Evolutionary conservation across 1,284 basidiomycete species (phyloP), one percentile per base, ranked within the genome.

Genomic region (Coniferiporia weirii): DNA sequence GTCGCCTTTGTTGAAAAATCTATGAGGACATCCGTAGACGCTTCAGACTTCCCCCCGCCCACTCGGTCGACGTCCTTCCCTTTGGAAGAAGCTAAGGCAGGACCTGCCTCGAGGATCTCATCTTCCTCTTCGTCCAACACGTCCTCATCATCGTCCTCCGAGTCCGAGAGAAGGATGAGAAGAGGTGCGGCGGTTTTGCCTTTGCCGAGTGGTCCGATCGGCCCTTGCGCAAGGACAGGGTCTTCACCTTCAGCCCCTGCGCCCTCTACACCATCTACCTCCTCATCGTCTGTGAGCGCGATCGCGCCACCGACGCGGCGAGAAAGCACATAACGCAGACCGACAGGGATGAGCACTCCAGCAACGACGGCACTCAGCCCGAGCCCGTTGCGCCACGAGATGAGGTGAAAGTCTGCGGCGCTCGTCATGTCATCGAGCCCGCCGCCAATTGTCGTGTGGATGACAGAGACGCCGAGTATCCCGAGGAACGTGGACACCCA

Each of bases 351-450:
- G 71, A 98, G 76, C 3, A 94, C 95, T 1, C 95, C 96, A 10
- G 93, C 79, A 56, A 91, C 87, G 52, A 98, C 87, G 0, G 91
- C 92, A 2, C 84, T 78, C 22, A 96, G 77, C 15, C 89, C 83
- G 63, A 96, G 78, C 66, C 92, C 88, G 73, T 97, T 97, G 64
- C 83, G 82, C 81, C 87, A 87, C 57, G 90, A 95, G 64, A 98
- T 84, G 54, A 98, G 80, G 70, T 95, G 86, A 72, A 98, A 98
- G 71, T 98, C 95, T 44, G 85, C 89, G 0, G 95, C 80, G 44
- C 85, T 87, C 3, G 95, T 95, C 94, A 99, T 98, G 64, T 95
- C 85, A 66, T 98, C 95, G 34, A 99, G 79, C 9, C 91, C 90
- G 17, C 91, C 89, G 1, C 96, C 96, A 64, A 99, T 96, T 12